Conservation (phyloP, 768 basidiomycete genomes). For the Ramaria rubella region DNA sequence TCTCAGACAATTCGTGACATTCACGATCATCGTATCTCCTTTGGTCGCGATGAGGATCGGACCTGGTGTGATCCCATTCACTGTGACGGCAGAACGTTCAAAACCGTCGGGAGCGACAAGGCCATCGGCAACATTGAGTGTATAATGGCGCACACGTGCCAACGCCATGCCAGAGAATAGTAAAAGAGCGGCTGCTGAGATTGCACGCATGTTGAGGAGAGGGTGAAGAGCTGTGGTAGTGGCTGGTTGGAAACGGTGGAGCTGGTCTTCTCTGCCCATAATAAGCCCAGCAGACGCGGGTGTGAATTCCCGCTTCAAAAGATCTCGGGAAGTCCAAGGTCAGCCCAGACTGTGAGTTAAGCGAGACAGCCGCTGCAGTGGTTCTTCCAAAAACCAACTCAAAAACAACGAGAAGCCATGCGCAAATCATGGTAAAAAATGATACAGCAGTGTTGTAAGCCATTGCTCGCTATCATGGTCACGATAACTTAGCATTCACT, state of each 20-base stretch:
- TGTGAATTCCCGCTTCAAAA: too few species aligned
- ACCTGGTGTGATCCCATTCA: conserved; percentile 18
- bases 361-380: too few species aligned
- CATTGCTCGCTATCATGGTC: too few species aligned
- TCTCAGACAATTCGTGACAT: conserved; percentile 4
- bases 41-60: conserved; percentile 20
- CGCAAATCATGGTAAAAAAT: too few species aligned
- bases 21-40: conserved; percentile 12
- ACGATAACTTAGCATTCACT: too few species aligned
- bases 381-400: too few species aligned
- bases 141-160: neutral
- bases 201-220: conserved; percentile 2
- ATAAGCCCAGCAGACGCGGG: too few species aligned
- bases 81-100: conserved; percentile 17
- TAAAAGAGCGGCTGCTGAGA: neutral
- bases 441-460: too few species aligned
- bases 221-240: neutral
- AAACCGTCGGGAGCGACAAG: conserved; percentile 29
- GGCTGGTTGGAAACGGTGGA: neutral
- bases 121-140: conserved; percentile 18
- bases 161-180: neutral
- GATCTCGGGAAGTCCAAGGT: too few species aligned
- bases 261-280: too few species aligned
- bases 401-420: too few species aligned
- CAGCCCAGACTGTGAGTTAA: too few species aligned